These are phyloP conservation scores for Eucalyptus fibrosa DNA, from an alignment of 345 rosid species.

Conservation along the genomic window DNA sequence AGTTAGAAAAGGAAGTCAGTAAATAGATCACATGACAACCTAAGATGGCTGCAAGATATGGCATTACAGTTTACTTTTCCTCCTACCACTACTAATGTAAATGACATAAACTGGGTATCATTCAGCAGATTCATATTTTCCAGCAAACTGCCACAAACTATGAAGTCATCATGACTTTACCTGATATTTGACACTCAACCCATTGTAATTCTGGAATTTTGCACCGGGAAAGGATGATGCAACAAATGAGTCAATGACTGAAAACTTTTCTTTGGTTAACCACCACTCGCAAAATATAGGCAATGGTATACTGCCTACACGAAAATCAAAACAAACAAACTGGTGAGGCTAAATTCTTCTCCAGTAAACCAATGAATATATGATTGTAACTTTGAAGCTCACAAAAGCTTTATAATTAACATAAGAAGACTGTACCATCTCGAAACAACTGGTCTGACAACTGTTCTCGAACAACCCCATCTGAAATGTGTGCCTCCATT, in stretches of 20 bases:
- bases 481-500: slow-evolving; percentile 26
- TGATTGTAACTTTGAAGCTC: background rate
- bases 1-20: background rate
- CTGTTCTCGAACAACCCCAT: slow-evolving; percentile 52
- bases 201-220: slow-evolving; percentile 69
- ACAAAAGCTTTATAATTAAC: background rate
- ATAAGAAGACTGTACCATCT: slow-evolving; percentile 46
- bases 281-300: slow-evolving; percentile 97
- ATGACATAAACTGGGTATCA: background rate
- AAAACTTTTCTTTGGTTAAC: slow-evolving; percentile 78
- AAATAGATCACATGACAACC: background rate
- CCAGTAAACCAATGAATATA: background rate
- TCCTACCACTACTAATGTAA: background rate
- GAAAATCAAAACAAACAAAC: background rate
- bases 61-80: background rate
- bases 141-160: background rate
- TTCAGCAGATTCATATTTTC: background rate
- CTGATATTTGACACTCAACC: slow-evolving; percentile 84
- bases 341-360: background rate
- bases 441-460: slow-evolving; percentile 79
- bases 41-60: background rate
- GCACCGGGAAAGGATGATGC: slow-evolving; percentile 75
- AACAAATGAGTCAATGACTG: slow-evolving; percentile 60
- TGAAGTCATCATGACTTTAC: slow-evolving; percentile 14
- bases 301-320: slow-evolving; percentile 74